Evolutionary conservation across 1,139 yeast species (phyloP).

Genomic region (Tardiomyces digboiensis): DNA sequence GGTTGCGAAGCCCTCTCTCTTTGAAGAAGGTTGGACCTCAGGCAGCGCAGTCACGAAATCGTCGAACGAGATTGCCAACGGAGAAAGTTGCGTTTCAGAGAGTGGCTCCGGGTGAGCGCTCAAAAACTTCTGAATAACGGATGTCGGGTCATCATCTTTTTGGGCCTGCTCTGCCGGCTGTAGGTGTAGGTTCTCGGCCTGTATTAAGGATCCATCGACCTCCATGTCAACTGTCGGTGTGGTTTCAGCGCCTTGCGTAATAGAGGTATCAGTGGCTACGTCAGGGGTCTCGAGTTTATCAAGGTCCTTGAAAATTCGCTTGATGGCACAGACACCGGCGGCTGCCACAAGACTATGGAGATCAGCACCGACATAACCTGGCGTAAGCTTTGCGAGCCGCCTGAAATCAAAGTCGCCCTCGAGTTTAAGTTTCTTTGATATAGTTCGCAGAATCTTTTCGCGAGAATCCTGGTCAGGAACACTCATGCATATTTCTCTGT

Average conservation of each 20-base stretch:
- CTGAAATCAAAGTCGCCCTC: conserved; percentile 63
- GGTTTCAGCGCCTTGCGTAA: background rate
- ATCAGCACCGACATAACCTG: conserved; percentile 99
- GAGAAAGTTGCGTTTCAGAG: conserved; percentile 61
- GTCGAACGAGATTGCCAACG: conserved; percentile 61
- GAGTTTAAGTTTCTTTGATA: conserved; percentile 58
- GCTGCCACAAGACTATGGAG: conserved; percentile 89
- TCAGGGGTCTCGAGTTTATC: conserved; percentile 2
- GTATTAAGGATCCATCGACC: conserved; percentile 1
- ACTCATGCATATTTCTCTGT: conserved; percentile 83
- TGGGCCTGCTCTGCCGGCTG: background rate
- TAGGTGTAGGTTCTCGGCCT: background rate
- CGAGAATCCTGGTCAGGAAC: conserved; percentile 90
- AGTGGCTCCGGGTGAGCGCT: conserved; percentile 71
- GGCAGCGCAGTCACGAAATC: conserved; percentile 87
- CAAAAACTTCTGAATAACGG: conserved; percentile 63
- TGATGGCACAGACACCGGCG: conserved; percentile 92
- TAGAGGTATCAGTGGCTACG: conserved; percentile 6
- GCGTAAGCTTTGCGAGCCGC: conserved; percentile 82
- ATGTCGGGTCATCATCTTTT: conserved; percentile 8
- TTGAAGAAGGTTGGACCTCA: conserved; percentile 93
- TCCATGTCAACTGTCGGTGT: conserved; percentile 2
- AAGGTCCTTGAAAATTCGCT: conserved; percentile 53
- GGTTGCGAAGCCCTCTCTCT: conserved; percentile 97
- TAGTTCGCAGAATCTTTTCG: conserved; percentile 61